These are phyloP conservation scores for Iberis pinnata DNA, from an alignment of 345 rosid species.

Conservation along the genomic window DNA sequence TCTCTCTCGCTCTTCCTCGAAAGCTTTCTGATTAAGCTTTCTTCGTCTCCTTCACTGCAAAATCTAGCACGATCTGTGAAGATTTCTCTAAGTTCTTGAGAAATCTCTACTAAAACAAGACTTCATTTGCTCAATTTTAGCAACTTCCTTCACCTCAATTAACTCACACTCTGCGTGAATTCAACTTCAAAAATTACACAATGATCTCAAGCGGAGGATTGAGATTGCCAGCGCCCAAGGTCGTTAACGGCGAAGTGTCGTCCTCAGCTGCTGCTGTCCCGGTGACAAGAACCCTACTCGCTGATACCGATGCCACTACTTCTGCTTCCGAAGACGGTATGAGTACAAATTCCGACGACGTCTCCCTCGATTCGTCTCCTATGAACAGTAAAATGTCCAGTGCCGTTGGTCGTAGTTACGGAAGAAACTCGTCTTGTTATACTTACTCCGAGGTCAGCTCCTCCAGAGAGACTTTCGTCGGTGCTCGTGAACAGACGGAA, in stretches of 20 bases:
- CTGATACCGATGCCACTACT: conserved; percentile 30
- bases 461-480: conserved; percentile 66
- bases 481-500: conserved; percentile 29
- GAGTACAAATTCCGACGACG: conserved; percentile 58
- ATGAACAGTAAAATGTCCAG: too few species aligned
- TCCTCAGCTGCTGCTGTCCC: conserved; percentile 41
- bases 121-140: conserved; percentile 7
- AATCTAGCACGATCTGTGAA: conserved; percentile 11
- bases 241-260: conserved; percentile 56
- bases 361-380: conserved; percentile 63
- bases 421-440: conserved; percentile 36
- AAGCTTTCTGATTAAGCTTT: conserved; percentile 7
- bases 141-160: conserved; percentile 11
- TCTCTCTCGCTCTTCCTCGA: conserved; percentile 18
- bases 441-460: conserved; percentile 69
- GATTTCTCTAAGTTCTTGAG: not conserved
- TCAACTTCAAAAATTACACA: conserved; percentile 1
- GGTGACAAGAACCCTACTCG: conserved; percentile 35
- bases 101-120: not conserved
- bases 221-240: conserved; percentile 52
- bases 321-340: conserved; percentile 60
- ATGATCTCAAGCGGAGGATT: conserved; percentile 34
- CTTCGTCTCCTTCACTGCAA: conserved; percentile 18
- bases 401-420: conserved; percentile 28
- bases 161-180: conserved; percentile 4